These are phyloP conservation scores for Ceriops decandra DNA, from an alignment of 345 rosid species.

Conservation along the genomic window DNA sequence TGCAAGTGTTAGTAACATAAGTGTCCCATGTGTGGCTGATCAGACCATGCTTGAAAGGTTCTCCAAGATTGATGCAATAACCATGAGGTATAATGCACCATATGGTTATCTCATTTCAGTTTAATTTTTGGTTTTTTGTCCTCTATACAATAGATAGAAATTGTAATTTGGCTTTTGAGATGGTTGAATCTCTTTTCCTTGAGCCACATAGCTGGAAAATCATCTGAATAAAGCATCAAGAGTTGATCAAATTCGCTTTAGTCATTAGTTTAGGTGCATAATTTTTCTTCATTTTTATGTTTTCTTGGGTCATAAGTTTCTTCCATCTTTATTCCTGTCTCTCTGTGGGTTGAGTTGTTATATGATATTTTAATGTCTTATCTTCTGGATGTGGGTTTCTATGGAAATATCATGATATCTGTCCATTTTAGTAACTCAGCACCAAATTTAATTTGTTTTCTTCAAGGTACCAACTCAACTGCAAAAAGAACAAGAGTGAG, in stretches of 20 bases:
- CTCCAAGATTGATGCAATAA: slow-evolving; percentile 69
- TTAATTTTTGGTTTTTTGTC: background rate
- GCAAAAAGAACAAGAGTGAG: slow-evolving; percentile 65
- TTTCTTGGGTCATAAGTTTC: background rate
- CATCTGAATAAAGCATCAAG: too few relatives aligned
- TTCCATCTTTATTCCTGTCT: background rate
- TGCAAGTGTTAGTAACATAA: slow-evolving; percentile 75
- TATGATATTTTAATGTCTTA: too few relatives aligned
- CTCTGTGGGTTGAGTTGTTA: background rate
- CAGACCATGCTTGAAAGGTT: slow-evolving; percentile 71
- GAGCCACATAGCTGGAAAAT: too few relatives aligned
- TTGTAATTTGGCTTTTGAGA: too few relatives aligned
- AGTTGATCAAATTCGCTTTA: too few relatives aligned
- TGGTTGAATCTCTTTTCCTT: too few relatives aligned
- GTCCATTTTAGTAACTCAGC: too few relatives aligned
- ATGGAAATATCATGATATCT: too few relatives aligned
- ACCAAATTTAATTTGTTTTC: slow-evolving; percentile 7
- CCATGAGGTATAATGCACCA: slow-evolving; percentile 49
- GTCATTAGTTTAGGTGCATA: too few relatives aligned
- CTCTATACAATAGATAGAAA: background rate
- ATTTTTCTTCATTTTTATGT: too few relatives aligned
- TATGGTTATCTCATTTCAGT: background rate
- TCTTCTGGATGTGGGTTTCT: too few relatives aligned
- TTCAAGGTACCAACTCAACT: slow-evolving; percentile 66
- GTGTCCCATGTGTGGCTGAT: slow-evolving; percentile 58